Evolutionary conservation across 495 filamentous ascomycete species (phyloP), one percentile per base, ranked within the genome.

Genomic region (Tuber umbilicatum): DNA sequence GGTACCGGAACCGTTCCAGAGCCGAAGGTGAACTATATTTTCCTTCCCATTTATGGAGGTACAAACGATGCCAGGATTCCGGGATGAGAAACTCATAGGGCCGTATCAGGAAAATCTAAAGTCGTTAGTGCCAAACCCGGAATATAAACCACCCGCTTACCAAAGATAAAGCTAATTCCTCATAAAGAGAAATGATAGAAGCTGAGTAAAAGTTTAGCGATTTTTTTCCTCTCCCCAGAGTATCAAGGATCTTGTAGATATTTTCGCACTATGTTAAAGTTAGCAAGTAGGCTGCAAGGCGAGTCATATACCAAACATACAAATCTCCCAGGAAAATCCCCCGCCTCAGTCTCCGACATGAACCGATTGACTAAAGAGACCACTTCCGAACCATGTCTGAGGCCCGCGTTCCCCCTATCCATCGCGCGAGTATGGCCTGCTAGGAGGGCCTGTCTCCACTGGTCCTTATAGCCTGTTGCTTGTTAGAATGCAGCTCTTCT

Each of bases 61-160:
- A 31, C 38, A 75, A 5, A n/a, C 10, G 17, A 2, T 16, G 38
- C 55, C 71, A 75, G 3, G 74, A 75, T 19, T 21, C 60, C 16
- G 74, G 74, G 21, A 73, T 50, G n/a, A 75, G 23, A 7, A 75
- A 69, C 14, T 73, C 41, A 75, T 40, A 2, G 27, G 70, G 70
- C 35, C 74, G 70, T 50, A 39, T 39, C 12, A 75, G 39, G 2
- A 73, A 41, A 60, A 75, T 75, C 71, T 75, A 39, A 35, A 41
- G 0, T 9, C 21, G 31, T 23, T 17, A 67, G 2, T 23, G 27
- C 10, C 27, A 37, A 55, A 10, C 0, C 2, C 9, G 4, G 9
- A 55, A 55, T 27, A 55, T 55, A 27, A 14, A 55, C 7, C 45
- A n/a, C 50, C 23, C 0, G 5, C 55, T 31, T 69, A 75, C 74